Evolutionary conservation across 352 stramenopile genomes (phyloP).

Genomic region (Poterioochromonas sp.): DNA sequence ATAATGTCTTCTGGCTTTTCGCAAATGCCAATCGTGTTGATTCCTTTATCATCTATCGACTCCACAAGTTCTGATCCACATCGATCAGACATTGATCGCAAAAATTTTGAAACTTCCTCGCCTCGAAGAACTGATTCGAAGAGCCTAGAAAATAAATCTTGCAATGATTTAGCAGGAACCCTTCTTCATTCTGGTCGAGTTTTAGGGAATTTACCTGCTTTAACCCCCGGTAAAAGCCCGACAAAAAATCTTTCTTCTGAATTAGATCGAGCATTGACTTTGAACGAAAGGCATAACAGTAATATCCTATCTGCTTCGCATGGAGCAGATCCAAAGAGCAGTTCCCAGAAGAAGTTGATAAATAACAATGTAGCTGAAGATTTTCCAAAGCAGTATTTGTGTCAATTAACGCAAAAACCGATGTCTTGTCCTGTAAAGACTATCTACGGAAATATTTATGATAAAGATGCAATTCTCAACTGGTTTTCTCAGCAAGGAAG

Average conservation of each 20-base stretch:
- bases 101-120: too few relatives aligned
- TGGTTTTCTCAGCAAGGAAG: slow-evolving; percentile 15
- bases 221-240: not conserved
- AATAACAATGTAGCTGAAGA: not conserved
- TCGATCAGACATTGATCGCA: too few relatives aligned
- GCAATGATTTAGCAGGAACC: too few relatives aligned
- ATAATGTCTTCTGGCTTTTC: too few relatives aligned
- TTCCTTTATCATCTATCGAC: too few relatives aligned
- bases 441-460: slow-evolving; percentile 15
- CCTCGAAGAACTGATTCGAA: too few relatives aligned
- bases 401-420: not conserved
- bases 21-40: too few relatives aligned
- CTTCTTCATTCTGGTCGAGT: not conserved
- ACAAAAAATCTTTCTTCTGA: not conserved
- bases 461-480: not conserved
- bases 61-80: too few relatives aligned
- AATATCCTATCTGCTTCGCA: not conserved
- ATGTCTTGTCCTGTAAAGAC: slow-evolving; percentile 18
- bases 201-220: not conserved
- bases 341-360: not conserved
- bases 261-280: not conserved
- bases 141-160: too few relatives aligned
- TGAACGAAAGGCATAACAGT: not conserved
- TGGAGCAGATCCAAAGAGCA: not conserved
- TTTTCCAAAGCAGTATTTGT: slow-evolving; percentile 13